Evolutionary conservation across 805 yeast genomes (phyloP).

Genomic region (Candida michaelii): DNA sequence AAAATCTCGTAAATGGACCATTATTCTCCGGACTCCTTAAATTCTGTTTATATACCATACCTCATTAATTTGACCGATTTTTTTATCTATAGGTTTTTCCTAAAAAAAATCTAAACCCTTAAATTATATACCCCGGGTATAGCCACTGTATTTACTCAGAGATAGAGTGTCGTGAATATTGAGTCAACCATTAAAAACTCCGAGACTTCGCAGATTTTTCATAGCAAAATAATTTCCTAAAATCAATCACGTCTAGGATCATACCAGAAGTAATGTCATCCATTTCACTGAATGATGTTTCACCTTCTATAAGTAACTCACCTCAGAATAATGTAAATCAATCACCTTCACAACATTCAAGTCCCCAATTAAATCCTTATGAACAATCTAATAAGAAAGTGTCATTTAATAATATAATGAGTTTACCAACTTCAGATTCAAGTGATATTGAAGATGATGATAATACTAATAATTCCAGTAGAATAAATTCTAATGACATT

Average conservation of each 20-base stretch:
- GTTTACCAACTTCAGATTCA: slow-evolving; percentile 13
- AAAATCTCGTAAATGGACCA: slow-evolving; percentile 6
- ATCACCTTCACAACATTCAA: background rate
- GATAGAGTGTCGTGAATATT: background rate
- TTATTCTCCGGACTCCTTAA: background rate
- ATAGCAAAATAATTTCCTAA: slow-evolving; percentile 3
- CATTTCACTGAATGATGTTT: slow-evolving; percentile 6
- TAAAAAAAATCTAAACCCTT: too few relatives aligned
- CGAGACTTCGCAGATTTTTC: slow-evolving; percentile 4
- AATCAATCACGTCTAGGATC: background rate
- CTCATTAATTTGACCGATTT: too few relatives aligned
- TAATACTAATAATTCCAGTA: background rate
- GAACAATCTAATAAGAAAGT: slow-evolving; percentile 11
- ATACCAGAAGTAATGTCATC: slow-evolving; percentile 2
- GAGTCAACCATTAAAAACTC: slow-evolving; percentile 2
- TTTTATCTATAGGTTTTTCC: too few relatives aligned
- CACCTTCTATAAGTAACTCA: slow-evolving; percentile 4
- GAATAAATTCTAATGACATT: background rate
- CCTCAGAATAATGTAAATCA: background rate
- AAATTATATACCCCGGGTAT: too few relatives aligned
- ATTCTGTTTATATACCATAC: background rate
- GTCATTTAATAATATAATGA: slow-evolving; percentile 9
- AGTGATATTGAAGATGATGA: slow-evolving; percentile 12
- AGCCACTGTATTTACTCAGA: too few relatives aligned
- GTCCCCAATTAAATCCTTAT: background rate